Conservation (phyloP, 1,284 basidiomycete genomes). For the Xerocomus minutiporus region DNA sequence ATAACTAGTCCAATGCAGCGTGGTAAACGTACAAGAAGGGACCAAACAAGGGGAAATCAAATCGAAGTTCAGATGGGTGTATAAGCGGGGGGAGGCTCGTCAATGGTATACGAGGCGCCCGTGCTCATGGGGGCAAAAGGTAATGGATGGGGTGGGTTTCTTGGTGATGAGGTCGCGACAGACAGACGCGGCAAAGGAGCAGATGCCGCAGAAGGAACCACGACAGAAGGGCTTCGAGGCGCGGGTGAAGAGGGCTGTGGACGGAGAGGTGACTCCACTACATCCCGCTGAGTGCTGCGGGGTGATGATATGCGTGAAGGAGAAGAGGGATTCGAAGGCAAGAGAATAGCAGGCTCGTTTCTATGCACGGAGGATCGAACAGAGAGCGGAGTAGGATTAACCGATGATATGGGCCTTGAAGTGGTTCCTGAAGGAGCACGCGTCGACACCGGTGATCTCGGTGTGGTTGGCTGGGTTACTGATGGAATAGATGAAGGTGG, state of each 20-base stretch:
- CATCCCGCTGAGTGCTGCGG: not conserved
- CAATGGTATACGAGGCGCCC: constrained; percentile 6
- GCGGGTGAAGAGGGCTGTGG: not conserved
- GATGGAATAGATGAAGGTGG: not conserved
- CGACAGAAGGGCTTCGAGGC: not conserved
- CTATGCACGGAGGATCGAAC: constrained; percentile 1
- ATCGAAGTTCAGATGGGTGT: constrained; percentile 17
- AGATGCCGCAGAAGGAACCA: not conserved
- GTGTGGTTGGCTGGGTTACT: not conserved
- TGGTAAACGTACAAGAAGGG: not conserved
- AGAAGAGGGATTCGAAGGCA: not conserved
- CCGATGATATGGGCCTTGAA: constrained; percentile 1
- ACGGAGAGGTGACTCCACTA: not conserved
- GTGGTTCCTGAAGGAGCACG: not conserved
- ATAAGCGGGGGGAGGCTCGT: constrained; percentile 27
- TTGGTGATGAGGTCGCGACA: not conserved
- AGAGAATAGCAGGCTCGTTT: not conserved
- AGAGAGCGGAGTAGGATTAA: not conserved
- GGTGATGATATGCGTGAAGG: not conserved
- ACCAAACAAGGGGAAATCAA: not conserved
- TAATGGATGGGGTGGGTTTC: constrained; percentile 1
- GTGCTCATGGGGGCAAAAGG: constrained; percentile 12
- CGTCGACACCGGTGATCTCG: constrained; percentile 1
- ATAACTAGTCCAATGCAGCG: not conserved
- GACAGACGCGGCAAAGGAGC: not conserved